These are phyloP conservation scores for Dryas alaskensis DNA, from an alignment of 306 rosid species.

Conservation along the genomic window DNA sequence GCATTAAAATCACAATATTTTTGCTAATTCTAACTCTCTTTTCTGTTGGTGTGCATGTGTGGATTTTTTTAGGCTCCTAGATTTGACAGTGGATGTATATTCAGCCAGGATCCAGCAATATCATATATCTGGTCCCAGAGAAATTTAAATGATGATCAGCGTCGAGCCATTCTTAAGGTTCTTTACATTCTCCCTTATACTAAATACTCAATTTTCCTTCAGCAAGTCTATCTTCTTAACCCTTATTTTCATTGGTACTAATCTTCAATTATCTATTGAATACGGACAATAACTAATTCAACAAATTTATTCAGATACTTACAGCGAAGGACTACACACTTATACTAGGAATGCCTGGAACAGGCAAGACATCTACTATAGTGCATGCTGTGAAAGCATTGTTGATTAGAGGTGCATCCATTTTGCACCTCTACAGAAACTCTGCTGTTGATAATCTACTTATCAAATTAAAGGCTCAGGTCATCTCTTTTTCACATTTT, in stretches of 20 bases:
- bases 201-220: conserved; percentile 1
- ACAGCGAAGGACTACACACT: conserved; percentile 85
- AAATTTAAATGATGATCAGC: conserved; percentile 82
- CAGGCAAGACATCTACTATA: conserved; percentile 95
- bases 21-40: conserved; percentile 15
- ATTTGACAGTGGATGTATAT: conserved; percentile 74
- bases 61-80: conserved; percentile 70
- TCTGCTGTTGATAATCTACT: conserved; percentile 95
- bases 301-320: conserved; percentile 59
- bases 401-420: conserved; percentile 82
- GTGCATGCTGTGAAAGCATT: conserved; percentile 97
- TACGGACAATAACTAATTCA: not conserved
- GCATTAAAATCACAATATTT: conserved; percentile 3
- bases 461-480: conserved; percentile 86
- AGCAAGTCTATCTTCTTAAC: conserved; percentile 21
- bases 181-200: not conserved
- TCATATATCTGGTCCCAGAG: conserved; percentile 76
- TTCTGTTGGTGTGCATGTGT: conserved; percentile 23
- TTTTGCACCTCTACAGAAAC: conserved; percentile 91
- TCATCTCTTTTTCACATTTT: conserved; percentile 24
- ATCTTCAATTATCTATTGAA: not conserved
- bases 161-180: conserved; percentile 90
- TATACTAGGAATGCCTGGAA: conserved; percentile 98
- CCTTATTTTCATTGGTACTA: not conserved
- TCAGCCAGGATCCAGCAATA: conserved; percentile 94